Evolutionary conservation across 1,284 basidiomycete species (phyloP).

Genomic region (Entoloma clypeatum): DNA sequence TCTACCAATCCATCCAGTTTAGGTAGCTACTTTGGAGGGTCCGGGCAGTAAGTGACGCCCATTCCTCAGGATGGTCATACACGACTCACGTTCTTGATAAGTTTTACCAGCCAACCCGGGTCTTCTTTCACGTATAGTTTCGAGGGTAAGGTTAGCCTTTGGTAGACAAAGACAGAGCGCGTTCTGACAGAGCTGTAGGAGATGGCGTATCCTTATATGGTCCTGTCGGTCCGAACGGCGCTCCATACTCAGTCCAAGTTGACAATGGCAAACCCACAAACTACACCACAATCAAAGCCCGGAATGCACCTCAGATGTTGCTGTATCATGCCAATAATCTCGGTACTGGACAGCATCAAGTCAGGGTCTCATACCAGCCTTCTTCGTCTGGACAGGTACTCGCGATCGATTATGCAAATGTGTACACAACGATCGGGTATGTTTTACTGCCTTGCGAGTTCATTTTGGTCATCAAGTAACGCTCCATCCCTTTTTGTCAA

Average conservation of each 20-base stretch:
- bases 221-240: conserved; percentile 34
- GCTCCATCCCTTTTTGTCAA: neutral
- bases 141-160: conserved; percentile 10
- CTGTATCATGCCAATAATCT: conserved; percentile 36
- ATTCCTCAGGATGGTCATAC: neutral
- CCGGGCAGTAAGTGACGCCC: conserved; percentile 22
- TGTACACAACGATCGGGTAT: conserved; percentile 25
- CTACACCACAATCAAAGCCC: conserved; percentile 29
- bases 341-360: conserved; percentile 27
- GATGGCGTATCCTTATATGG: conserved; percentile 38
- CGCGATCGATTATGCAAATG: conserved; percentile 37
- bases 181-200: conserved; percentile 21
- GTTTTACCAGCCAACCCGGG: conserved; percentile 18
- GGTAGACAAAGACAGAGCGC: conserved; percentile 9
- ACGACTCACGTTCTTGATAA: conserved; percentile 2
- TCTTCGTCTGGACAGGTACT: conserved; percentile 24
- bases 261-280: conserved; percentile 27
- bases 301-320: conserved; percentile 31
- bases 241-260: conserved; percentile 34
- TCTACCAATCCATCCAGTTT: conserved; percentile 16
- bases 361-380: conserved; percentile 26
- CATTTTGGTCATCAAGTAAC: neutral
- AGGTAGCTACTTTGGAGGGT: conserved; percentile 22
- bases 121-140: conserved; percentile 19
- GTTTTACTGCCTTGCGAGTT: neutral